These are phyloP conservation scores for Talaromyces stipitatus DNA, from an alignment of 495 filamentous ascomycete genomes.

Conservation along the genomic window DNA sequence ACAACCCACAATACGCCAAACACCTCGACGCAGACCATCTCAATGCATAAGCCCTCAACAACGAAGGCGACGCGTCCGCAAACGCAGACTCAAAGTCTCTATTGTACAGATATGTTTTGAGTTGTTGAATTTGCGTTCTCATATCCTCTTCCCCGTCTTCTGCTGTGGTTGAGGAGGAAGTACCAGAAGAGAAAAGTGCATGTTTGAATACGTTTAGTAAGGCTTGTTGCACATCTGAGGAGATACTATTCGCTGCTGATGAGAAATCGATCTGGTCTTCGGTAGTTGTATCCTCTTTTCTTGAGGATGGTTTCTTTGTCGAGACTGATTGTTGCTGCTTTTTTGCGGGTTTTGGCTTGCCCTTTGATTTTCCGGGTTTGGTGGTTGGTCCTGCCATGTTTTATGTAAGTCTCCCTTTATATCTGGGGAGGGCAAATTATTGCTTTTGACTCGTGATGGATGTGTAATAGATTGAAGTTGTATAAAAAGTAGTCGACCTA, in stretches of 20 bases:
- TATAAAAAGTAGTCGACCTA: too few relatives aligned
- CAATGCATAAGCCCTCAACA: constrained; percentile 72
- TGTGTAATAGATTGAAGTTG: too few relatives aligned
- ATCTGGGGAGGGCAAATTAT: too few relatives aligned
- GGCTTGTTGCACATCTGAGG: constrained; percentile 56
- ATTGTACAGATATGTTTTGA: constrained; percentile 78
- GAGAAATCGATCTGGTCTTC: constrained; percentile 8
- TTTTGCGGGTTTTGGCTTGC: not conserved
- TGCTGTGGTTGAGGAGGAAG: not conserved
- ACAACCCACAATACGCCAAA: constrained; percentile 65
- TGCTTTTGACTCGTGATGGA: too few relatives aligned
- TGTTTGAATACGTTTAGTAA: constrained; percentile 70
- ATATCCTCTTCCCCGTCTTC: constrained; percentile 24
- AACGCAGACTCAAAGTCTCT: constrained; percentile 80
- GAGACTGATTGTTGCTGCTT: constrained; percentile 5
- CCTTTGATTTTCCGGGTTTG: not conserved
- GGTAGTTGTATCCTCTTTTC: not conserved
- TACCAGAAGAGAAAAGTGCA: constrained; percentile 40
- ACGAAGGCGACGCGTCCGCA: constrained; percentile 46
- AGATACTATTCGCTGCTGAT: constrained; percentile 18
- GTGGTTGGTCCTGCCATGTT: not conserved
- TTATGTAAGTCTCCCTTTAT: too few relatives aligned
- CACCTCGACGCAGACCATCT: constrained; percentile 81
- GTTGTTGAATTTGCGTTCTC: constrained; percentile 56
- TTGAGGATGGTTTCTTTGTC: not conserved